A percentile compares a stretch with the other conserved stretches of the same genome.
These are phyloP conservation scores for Dendrobium huoshanense DNA, from an alignment of 106 monocot genomes.

Conservation along the genomic window DNA sequence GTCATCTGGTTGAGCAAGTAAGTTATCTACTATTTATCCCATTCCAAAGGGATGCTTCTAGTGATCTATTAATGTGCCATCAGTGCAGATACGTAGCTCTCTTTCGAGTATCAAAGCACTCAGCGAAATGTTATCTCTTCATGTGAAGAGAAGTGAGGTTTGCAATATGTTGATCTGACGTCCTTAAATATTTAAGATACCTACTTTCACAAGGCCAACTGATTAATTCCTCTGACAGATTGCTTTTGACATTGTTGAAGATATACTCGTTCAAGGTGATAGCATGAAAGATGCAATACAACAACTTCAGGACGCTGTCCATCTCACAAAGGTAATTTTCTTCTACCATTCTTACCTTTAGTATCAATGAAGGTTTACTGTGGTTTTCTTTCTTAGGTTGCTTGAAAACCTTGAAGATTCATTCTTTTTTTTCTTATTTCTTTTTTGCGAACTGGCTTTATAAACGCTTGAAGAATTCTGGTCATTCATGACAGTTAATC, in stretches of 20 bases:
- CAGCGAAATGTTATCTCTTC: constrained; percentile 65
- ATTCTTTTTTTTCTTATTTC: too few species aligned
- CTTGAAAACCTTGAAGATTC: neutral
- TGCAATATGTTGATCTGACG: neutral
- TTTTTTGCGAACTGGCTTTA: too few species aligned
- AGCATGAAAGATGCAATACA: constrained; percentile 74
- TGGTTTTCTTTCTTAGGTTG: neutral
- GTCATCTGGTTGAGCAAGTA: constrained; percentile 86
- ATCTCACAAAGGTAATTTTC: constrained; percentile 71
- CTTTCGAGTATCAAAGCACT: constrained; percentile 76
- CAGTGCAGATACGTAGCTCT: constrained; percentile 59
- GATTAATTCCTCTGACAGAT: constrained; percentile 31
- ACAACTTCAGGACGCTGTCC: constrained; percentile 80
- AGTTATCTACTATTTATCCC: neutral
- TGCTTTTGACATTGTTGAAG: constrained; percentile 69
- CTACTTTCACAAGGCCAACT: neutral
- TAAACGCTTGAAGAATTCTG: neutral
- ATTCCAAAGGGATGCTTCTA: neutral
- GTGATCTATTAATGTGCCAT: neutral
- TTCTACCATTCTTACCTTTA: neutral
- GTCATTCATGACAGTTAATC: neutral
- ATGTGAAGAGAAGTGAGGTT: constrained; percentile 88
- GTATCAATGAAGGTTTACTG: neutral
- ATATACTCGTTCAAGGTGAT: constrained; percentile 79
- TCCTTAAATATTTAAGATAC: neutral